phyloP scores from a whole-genome alignment of 2,329 filamentous ascomycete species.

The Nothophaeocryptopus gaeumannii region DNA sequence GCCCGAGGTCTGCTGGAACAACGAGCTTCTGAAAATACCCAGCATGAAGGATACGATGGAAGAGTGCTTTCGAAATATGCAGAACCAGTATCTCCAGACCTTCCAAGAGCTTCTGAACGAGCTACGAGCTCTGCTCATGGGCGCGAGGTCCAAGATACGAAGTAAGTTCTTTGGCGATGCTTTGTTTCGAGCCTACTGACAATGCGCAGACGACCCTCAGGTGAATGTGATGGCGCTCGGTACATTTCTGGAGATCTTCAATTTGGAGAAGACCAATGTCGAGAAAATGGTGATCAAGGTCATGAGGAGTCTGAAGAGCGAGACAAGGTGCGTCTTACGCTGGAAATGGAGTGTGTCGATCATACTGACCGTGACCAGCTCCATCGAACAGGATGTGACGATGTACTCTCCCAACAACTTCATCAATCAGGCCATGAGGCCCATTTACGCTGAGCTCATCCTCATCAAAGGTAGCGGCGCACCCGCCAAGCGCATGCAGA shows the following conservation, averaged over 20 bases:
- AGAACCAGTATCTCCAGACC: neutral
- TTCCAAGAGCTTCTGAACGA: neutral
- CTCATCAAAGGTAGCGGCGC: conserved; percentile 13
- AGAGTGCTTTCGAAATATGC: neutral
- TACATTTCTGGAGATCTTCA: conserved; percentile 13
- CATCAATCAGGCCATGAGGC: conserved; percentile 16
- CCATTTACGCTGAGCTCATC: conserved; percentile 16
- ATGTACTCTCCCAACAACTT: neutral
- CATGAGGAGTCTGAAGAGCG: neutral
- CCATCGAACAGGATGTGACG: neutral
- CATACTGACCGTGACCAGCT: neutral
- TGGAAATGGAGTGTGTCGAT: neutral
- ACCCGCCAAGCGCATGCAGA: neutral
- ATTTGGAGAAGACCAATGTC: conserved; percentile 5
- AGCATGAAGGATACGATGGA: neutral
- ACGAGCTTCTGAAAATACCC: neutral
- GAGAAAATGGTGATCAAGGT: neutral
- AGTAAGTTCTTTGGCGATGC: too few species aligned
- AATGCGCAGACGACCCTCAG: conserved; percentile 1
- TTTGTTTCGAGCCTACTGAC: too few species aligned
- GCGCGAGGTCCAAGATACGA: neutral
- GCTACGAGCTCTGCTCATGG: neutral
- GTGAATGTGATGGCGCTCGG: conserved; percentile 12
- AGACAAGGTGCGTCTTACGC: neutral
- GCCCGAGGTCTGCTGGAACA: neutral